phyloP scores from a whole-genome alignment of 192 early-diverging fungal species.

The Coemansia sp. region DNA sequence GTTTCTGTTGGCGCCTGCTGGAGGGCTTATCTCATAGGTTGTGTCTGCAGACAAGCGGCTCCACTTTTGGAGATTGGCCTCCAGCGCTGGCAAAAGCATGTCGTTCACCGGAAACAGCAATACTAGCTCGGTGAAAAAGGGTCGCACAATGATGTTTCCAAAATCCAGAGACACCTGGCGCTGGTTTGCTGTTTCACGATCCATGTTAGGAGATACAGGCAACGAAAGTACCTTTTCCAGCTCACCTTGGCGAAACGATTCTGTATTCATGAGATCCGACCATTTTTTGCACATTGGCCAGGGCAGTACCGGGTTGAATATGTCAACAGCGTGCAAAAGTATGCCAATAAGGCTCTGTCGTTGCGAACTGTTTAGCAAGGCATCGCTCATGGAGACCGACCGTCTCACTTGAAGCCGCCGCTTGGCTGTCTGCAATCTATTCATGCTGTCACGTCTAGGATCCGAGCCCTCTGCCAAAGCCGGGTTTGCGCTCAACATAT shows the following conservation, averaged over 20 bases:
- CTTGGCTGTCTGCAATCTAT: constrained; percentile 8
- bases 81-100: constrained; percentile 55
- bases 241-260: constrained; percentile 89
- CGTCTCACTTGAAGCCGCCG: constrained; percentile 42
- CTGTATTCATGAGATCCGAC: constrained; percentile 83
- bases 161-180: constrained; percentile 79
- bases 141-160: constrained; percentile 80
- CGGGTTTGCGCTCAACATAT: neutral
- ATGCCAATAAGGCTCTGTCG: constrained; percentile 65
- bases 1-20: constrained; percentile 40
- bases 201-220: constrained; percentile 89
- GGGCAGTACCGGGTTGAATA: constrained; percentile 84
- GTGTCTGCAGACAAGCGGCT: constrained; percentile 40
- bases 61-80: constrained; percentile 52
- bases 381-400: constrained; percentile 50
- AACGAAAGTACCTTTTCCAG: constrained; percentile 71
- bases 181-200: constrained; percentile 70
- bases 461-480: neutral
- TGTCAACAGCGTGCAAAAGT: constrained; percentile 86
- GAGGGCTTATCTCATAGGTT: constrained; percentile 39
- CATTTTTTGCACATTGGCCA: constrained; percentile 84
- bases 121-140: constrained; percentile 83
- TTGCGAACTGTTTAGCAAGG: constrained; percentile 57
- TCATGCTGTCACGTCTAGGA: neutral
- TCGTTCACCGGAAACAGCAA: constrained; percentile 71